Conservation (phyloP, 495 filamentous ascomycete species). For the Achaetomiella virescens region DNA sequence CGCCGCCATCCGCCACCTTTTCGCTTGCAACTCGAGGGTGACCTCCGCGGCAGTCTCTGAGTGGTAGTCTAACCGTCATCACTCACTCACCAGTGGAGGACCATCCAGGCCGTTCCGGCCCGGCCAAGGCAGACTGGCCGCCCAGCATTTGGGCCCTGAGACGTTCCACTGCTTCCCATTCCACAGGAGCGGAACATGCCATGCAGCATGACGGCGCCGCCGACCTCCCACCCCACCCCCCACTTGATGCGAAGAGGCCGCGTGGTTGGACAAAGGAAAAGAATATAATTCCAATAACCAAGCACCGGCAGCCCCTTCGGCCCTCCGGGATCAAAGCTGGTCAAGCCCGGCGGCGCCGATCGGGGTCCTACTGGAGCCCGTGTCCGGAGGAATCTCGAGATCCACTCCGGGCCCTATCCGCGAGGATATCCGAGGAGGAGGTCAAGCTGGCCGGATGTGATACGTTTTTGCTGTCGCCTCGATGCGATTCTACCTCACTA, state of each 20-base stretch:
- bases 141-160: neutral
- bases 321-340: neutral
- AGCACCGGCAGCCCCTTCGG: neutral
- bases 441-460: no score
- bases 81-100: neutral
- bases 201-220: neutral
- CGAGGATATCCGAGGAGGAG: no score
- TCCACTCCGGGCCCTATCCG: neutral
- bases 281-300: neutral
- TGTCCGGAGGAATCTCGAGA: neutral
- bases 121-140: neutral
- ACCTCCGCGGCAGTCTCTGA: conserved; percentile 1
- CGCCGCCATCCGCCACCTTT: conserved; percentile 1
- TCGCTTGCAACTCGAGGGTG: neutral
- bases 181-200: neutral
- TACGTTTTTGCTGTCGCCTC: no score
- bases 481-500: no score
- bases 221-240: neutral
- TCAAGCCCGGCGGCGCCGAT: neutral
- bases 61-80: neutral
- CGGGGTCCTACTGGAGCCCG: neutral
- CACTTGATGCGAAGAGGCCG: no score
- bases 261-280: neutral
- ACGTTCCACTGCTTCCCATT: neutral
- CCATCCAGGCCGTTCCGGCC: neutral